These are phyloP conservation scores for Apiotrichum mycotoxinovorans DNA, from an alignment of 1,284 basidiomycete species.

Conservation along the genomic window DNA sequence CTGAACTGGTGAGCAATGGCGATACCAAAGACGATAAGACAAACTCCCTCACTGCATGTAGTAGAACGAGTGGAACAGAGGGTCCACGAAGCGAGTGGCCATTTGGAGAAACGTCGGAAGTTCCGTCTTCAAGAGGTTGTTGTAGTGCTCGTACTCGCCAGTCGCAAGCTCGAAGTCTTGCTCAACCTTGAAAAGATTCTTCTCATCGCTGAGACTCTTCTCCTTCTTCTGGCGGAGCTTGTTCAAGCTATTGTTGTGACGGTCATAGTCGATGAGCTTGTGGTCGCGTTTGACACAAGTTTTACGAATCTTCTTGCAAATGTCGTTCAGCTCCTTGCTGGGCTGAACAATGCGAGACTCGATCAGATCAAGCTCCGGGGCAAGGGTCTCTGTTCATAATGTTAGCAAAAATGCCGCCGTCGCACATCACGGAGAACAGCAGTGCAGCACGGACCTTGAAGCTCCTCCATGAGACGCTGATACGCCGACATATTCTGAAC, in stretches of 20 bases:
- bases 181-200: slow-evolving; percentile 93
- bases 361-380: slow-evolving; percentile 93
- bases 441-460: slow-evolving; percentile 57
- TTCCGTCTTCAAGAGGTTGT: slow-evolving; percentile 86
- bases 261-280: slow-evolving; percentile 94
- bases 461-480: slow-evolving; percentile 73
- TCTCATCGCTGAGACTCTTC: slow-evolving; percentile 87
- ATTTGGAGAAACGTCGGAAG: slow-evolving; percentile 86
- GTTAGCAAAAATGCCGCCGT: slow-evolving; percentile 1
- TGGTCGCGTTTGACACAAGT: slow-evolving; percentile 94
- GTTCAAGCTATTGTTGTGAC: slow-evolving; percentile 89
- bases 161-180: slow-evolving; percentile 96
- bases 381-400: slow-evolving; percentile 56
- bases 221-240: slow-evolving; percentile 98
- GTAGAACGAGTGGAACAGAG: slow-evolving; percentile 96
- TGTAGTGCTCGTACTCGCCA: slow-evolving; percentile 96
- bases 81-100: slow-evolving; percentile 85
- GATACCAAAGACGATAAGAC: background rate
- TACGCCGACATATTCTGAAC: slow-evolving; percentile 72
- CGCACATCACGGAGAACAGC: too few species aligned
- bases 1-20: slow-evolving; percentile 51
- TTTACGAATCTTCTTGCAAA: slow-evolving; percentile 89
- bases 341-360: slow-evolving; percentile 81
- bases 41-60: slow-evolving; percentile 99
- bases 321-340: slow-evolving; percentile 78